A percentile compares a stretch with the other conserved stretches of the same genome.
phyloP scores from a whole-genome alignment of 129 eudicot species.

The Deinandra increscens region DNA sequence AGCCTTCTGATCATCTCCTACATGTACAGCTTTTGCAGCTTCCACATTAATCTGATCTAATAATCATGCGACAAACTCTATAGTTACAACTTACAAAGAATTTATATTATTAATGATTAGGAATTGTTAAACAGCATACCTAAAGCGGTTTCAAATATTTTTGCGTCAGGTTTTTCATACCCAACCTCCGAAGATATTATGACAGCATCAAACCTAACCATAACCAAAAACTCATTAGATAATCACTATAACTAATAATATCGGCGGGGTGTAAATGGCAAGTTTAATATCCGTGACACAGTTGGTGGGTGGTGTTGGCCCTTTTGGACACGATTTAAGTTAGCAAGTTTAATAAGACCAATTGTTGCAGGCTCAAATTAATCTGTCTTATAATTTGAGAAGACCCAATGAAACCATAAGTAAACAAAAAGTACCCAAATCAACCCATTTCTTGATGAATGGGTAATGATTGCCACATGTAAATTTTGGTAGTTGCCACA shows the following conservation, averaged over 20 bases:
- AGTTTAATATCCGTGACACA: no score
- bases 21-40: slow-evolving; percentile 75
- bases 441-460: not conserved
- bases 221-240: slow-evolving; percentile 1
- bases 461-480: not conserved
- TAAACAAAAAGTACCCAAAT: not conserved
- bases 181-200: slow-evolving; percentile 91
- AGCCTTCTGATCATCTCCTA: slow-evolving; percentile 85
- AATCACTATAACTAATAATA: not conserved
- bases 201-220: slow-evolving; percentile 82
- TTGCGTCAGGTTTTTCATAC: slow-evolving; percentile 85
- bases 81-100: slow-evolving; percentile 12
- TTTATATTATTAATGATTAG: not conserved
- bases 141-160: slow-evolving; percentile 74
- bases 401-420: not conserved
- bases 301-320: not conserved
- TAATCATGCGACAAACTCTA: slow-evolving; percentile 12
- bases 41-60: slow-evolving; percentile 67
- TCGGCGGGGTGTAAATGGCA: not conserved
- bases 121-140: slow-evolving; percentile 45
- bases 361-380: not conserved
- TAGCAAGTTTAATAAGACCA: not conserved
- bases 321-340: not conserved
- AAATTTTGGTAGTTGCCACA: slow-evolving; percentile 12
- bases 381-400: not conserved